Evolutionary conservation across 2,329 filamentous ascomycete genomes (phyloP).

Genomic region (Harringtonia aguacate): DNA sequence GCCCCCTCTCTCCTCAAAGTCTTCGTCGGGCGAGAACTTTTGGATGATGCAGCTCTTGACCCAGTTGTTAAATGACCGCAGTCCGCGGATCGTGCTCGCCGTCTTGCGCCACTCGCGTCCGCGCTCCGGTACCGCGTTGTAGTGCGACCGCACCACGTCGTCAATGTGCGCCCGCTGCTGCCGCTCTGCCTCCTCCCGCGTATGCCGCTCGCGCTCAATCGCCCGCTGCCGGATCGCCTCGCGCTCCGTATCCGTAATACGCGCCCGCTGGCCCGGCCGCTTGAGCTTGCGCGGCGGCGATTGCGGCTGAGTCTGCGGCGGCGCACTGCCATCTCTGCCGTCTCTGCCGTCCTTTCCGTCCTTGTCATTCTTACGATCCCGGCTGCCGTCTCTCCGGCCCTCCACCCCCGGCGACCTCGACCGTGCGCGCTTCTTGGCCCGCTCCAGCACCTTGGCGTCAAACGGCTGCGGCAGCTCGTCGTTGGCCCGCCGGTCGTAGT

Average conservation of each 20-base stretch:
- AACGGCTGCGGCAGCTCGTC: slow-evolving; percentile 48
- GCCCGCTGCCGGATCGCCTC: slow-evolving; percentile 55
- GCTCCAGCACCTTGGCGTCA: slow-evolving; percentile 46
- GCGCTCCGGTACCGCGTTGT: slow-evolving; percentile 89
- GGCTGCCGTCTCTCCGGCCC: too few relatives aligned
- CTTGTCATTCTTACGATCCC: too few relatives aligned
- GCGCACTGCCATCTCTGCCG: too few relatives aligned
- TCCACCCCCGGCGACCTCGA: slow-evolving; percentile 36
- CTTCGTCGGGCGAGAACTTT: slow-evolving; percentile 80
- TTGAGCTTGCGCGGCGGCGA: slow-evolving; percentile 49
- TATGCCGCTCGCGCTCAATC: slow-evolving; percentile 41
- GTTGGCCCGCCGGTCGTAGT: slow-evolving; percentile 15
- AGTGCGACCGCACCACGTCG: slow-evolving; percentile 85
- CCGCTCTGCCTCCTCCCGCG: slow-evolving; percentile 25
- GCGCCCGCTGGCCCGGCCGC: slow-evolving; percentile 54
- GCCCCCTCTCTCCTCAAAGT: slow-evolving; percentile 50
- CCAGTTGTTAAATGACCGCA: slow-evolving; percentile 97
- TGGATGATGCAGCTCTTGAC: slow-evolving; percentile 96
- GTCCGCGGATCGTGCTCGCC: slow-evolving; percentile 87
- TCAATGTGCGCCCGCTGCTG: slow-evolving; percentile 49
- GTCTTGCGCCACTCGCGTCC: slow-evolving; percentile 92
- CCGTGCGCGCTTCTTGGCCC: slow-evolving; percentile 46
- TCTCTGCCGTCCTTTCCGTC: too few relatives aligned
- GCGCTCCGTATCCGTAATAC: slow-evolving; percentile 56
- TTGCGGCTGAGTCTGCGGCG: slow-evolving; percentile 13